A percentile compares a stretch with the other conserved stretches of the same genome.
phyloP scores from a whole-genome alignment of 495 filamentous ascomycete species.

The Penicillium tannophilum region DNA sequence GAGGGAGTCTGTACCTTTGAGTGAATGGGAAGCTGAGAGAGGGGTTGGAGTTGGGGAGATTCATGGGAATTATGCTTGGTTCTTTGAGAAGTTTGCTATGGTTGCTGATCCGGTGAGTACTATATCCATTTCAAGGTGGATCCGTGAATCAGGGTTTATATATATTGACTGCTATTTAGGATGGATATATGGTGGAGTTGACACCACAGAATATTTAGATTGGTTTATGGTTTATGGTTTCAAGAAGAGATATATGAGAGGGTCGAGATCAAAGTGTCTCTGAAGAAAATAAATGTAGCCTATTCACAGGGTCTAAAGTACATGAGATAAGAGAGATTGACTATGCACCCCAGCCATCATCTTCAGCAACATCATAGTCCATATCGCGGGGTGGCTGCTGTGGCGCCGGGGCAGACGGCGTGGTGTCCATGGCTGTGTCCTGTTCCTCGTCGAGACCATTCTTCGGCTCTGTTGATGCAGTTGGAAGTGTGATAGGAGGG shows the following conservation, averaged over 20 bases:
- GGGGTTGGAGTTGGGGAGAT: slow-evolving; percentile 38
- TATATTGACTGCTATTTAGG: slow-evolving; percentile 8
- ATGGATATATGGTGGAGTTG: slow-evolving; percentile 34
- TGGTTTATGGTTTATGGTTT: background rate
- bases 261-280: slow-evolving; percentile 4
- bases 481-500: slow-evolving; percentile 31
- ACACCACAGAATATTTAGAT: slow-evolving; percentile 26
- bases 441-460: slow-evolving; percentile 33
- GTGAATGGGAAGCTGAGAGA: slow-evolving; percentile 38
- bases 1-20: slow-evolving; percentile 36
- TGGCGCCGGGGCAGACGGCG: slow-evolving; percentile 23
- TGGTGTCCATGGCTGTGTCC: slow-evolving; percentile 43
- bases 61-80: slow-evolving; percentile 37
- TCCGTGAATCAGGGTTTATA: too few species aligned
- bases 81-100: slow-evolving; percentile 44
- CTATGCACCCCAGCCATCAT: slow-evolving; percentile 42
- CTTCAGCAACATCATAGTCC: slow-evolving; percentile 58
- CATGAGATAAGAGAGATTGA: slow-evolving; percentile 11
- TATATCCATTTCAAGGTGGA: too few species aligned
- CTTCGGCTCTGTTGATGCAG: slow-evolving; percentile 28
- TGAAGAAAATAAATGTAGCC: slow-evolving; percentile 12
- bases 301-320: slow-evolving; percentile 9
- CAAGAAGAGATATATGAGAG: background rate
- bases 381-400: slow-evolving; percentile 37
- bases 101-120: slow-evolving; percentile 43